Base-by-base conservation (phyloP, 257 asterid species). In the Leptodermis oblonga region DNA sequence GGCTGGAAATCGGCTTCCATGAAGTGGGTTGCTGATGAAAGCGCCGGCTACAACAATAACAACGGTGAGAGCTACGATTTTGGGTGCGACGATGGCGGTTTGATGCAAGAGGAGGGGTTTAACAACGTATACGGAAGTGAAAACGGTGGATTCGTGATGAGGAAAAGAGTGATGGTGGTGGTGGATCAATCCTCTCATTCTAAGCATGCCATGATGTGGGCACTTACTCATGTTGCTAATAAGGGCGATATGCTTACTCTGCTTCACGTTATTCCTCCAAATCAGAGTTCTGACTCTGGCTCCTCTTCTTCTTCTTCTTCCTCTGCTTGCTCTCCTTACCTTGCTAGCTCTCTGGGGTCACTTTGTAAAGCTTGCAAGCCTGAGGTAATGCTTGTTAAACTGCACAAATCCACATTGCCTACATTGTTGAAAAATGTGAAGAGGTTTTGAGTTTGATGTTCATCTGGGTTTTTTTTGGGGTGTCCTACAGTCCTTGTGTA, bases 161-260 rank as follows among this genome's bases (percentile, higher is more conserved):
- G 89, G 85, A 90, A 92, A 52, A 86, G 96, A 75, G 97, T 92
- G 11, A 90, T 92, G 98, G 97, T 92, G 72, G 90, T 92, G 1
- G 93, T 92, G 78, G 98, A 92, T 78, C 83, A 90, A 43, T 67
- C 85, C 46, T 79, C 95, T 12, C 83, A 85, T 67, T 84, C 90
- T 0, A 90, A 88, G 30, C 95, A 92, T 72, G 98, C 98, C 1
- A 88, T 92, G 97, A 90, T 88, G 93, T 92, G 97, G 97, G 97
- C 98, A 25, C 86, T 92, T 1, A 86, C 96, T 62, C 97, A 90
- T 80, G 93, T 90, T 2, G 73, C 97, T 2, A 87, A 85, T 26
- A 85, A 81, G 82, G 95, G 90, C 25, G 98, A 92, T 76, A 77
- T 90, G 5, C 85, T 92, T 31, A 90, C 98, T 46, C 84, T 92